Percentiles rank a stretch among this genome's conserved stretches.
phyloP scores from a whole-genome alignment of 2,329 filamentous ascomycete species.

The Capronia americana region DNA sequence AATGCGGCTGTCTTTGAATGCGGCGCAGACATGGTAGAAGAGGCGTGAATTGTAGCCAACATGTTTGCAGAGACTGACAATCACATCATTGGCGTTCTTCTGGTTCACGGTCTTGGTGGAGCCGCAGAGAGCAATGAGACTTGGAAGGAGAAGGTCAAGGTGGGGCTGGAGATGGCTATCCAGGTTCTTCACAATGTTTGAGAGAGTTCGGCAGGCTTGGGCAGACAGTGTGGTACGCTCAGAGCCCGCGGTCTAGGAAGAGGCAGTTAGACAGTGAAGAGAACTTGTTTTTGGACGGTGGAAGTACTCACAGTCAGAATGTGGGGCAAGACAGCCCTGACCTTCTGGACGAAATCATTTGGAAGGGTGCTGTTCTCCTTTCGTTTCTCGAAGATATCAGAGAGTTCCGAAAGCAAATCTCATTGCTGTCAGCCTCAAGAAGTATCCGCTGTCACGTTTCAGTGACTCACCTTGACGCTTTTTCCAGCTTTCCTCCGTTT shows the following conservation, averaged over 20 bases:
- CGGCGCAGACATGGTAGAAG: constrained; percentile 82
- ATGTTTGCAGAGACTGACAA: constrained; percentile 80
- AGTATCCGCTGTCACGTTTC: neutral
- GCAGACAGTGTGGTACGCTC: constrained; percentile 40
- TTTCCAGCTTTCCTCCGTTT: constrained; percentile 39
- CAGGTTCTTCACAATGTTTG: constrained; percentile 32
- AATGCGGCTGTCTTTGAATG: constrained; percentile 91
- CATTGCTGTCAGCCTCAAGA: neutral
- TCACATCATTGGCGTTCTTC: constrained; percentile 78
- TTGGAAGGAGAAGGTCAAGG: constrained; percentile 53
- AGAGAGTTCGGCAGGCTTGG: constrained; percentile 34
- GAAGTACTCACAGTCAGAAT: constrained; percentile 30
- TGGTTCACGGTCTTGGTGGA: constrained; percentile 92
- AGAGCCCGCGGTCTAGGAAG: constrained; percentile 26
- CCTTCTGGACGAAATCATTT: constrained; percentile 34
- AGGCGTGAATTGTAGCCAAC: constrained; percentile 80
- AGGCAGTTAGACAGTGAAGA: neutral
- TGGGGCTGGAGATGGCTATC: constrained; percentile 37
- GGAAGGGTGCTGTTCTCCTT: constrained; percentile 32
- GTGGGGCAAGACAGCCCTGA: constrained; percentile 36
- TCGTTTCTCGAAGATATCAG: constrained; percentile 36
- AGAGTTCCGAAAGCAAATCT: constrained; percentile 35
- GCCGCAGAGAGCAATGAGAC: constrained; percentile 85
- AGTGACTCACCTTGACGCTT: constrained; percentile 27
- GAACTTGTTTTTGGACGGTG: neutral